A percentile compares a stretch with the other conserved stretches of the same genome.
Evolutionary conservation across 306 rosid species (phyloP).

Genomic region (Medicago arabica): DNA sequence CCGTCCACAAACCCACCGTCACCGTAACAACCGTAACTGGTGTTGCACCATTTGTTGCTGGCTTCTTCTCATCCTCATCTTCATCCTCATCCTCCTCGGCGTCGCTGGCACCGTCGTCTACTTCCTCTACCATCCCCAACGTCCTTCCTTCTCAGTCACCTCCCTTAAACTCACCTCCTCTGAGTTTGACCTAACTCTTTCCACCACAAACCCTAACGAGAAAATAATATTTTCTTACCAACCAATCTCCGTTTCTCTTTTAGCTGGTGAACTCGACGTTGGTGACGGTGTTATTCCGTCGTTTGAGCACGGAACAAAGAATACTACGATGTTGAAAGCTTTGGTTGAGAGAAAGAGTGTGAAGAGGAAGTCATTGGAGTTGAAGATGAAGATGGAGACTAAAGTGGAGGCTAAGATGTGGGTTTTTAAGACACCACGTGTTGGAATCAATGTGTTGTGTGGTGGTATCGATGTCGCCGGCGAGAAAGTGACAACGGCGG

Average conservation of each 20-base stretch:
- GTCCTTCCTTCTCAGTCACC: conserved; percentile 46
- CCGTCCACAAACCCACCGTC: conserved; percentile 65
- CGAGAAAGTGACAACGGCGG: conserved; percentile 66
- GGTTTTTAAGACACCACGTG: conserved; percentile 58
- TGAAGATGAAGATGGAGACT: conserved; percentile 68
- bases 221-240: conserved; percentile 41
- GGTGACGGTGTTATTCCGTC: conserved; percentile 46
- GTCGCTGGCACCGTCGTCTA: conserved; percentile 57
- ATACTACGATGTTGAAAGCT: conserved; percentile 66
- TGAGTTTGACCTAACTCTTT: conserved; percentile 41
- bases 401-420: conserved; percentile 74
- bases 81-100: conserved; percentile 59
- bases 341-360: conserved; percentile 48
- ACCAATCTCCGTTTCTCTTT: conserved; percentile 39
- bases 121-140: conserved; percentile 65
- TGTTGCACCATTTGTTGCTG: conserved; percentile 71
- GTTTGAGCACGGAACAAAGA: conserved; percentile 67
- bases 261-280: conserved; percentile 21
- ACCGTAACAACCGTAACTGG: conserved; percentile 60
- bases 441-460: conserved; percentile 71
- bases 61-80: conserved; percentile 54
- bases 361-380: conserved; percentile 64
- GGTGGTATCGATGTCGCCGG: conserved; percentile 64
- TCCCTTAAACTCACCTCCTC: conserved; percentile 45
- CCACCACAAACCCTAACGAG: conserved; percentile 49